Base-by-base conservation (phyloP, 2,329 filamentous ascomycete species). In the Bimuria novae-zelandiae region DNA sequence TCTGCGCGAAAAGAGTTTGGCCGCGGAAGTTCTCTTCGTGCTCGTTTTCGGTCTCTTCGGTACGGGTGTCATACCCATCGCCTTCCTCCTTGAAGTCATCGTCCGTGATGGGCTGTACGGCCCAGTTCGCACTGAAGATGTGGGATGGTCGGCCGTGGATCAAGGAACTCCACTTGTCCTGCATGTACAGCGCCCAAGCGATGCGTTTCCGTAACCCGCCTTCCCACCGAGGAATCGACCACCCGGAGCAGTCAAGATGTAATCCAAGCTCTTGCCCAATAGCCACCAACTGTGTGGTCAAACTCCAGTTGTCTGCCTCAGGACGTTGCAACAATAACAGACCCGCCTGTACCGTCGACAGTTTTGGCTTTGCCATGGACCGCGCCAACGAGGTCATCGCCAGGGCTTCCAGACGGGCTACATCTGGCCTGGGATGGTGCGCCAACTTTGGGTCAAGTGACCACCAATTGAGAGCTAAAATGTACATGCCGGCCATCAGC, bases 101-200 rank as follows among this genome's bases (percentile, higher is more conserved):
- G 40, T 80, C 73, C 4, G 77, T 80, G n/a, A 90, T 81, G 6
- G 79, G 70, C 52, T 81, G 80, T 5, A 96, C 90, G 1, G 87
- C 90, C 91, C 91, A 96, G 71, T 95, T 85, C 17, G 80, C 77
- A 16, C 79, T 74, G 57, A 84, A 83, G 51, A 87, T 85, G 61
- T 95, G 91, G 4, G 90, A 94, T 0, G 91, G 92, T 10, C 91
- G 86, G 8, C 91, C 91, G 66, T 95, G 89, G 21, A 94, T 87
- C 17, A 96, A 79, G 1, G 91, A 87, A 14, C 89, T 90, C 92
- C 92, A 96, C 72, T 90, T 95, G 74, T 97, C 92, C 75, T 96
- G 91, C 88, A 95, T 93, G 71, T 94, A 96, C 45, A 96, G 75
- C 2, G 90, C 92, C 92, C 92, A 96, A 1, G 90, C 91, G 36